Base-by-base conservation (phyloP, 805 yeast genomes). In the Schwanniomyces polymorphus region DNA sequence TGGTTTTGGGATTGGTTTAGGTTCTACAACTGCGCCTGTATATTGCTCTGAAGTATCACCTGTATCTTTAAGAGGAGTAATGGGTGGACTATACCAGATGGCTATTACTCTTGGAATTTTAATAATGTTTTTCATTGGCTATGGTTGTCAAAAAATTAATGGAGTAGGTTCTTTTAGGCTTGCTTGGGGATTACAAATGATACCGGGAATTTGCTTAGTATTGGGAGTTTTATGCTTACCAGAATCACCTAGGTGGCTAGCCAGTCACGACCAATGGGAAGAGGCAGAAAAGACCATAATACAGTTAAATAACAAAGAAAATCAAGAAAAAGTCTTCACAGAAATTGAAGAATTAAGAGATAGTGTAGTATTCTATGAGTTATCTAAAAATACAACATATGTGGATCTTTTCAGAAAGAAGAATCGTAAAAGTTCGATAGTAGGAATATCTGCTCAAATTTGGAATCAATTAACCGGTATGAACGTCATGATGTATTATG, bases 401-500 rank as follows among this genome's bases (percentile, higher is more conserved):
- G 59, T 63, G 27, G 79, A 78, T 44, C 71, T 84, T 53, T 82
- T 84, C 76, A 58, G 60, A 47, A 76, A 72, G 63, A 75, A 76
- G 57, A 74, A 80, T 52, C 58, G 76, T 41, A 62, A 60, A 48
- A 71, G 86, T 60, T 80, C 86, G 42, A 46, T 72, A 48, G 73
- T 75, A 41, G 85, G 84, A 46, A 56, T 76, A 38, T 73, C 67
- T 53, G 77, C 82, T 45, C 85, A 81, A 63, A 70, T 80, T 54
- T 79, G 79, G 77, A 80, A 76, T 54, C 86, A 81, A 56, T 64
- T 81, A 53, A 75, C 82, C 14, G 87, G 86, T 49, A 76, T 79
- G 75, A 82, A 82, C 58, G 82, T 80, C 48, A 74, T 81, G 72
- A 79, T 82, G 78, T 82, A 82, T 73, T 82, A 81, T 55, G 76